Evolutionary conservation across 2,329 filamentous ascomycete species (phyloP), one percentile per base, ranked within the genome.

Genomic region (Colletotrichum endophyticum): DNA sequence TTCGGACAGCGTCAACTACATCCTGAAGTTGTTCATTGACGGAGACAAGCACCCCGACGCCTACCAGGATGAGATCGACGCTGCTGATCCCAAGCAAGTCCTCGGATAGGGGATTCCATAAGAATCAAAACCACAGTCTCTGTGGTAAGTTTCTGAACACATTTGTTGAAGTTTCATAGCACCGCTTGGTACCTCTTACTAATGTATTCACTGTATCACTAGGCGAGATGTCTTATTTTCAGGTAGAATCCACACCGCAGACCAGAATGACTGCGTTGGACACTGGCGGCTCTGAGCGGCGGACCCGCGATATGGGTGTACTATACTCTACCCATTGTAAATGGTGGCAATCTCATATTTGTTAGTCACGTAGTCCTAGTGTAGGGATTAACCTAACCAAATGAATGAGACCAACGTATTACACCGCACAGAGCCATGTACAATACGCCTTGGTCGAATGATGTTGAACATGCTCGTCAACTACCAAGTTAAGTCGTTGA

Each of bases 391-490:
- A 30, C 30, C 12, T 25, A n/a, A 25, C 61, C 9, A 36, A 63
- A 8, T 63, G 61, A 63, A 8, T 63, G 61, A 63, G 61, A 63
- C 16, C 28, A 63, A 36, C 19, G 34, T 3, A 63, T 63, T 36
- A 63, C 61, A 63, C 61, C 61, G n/a, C 61, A 22, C 8, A 70
- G 28, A 62, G 25, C 16, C 16, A 32, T 11, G 36, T 6, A 36
- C 8, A 79, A 81, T 13, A 83, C 78, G 8, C 81, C 82, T 19
- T 39, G 44, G 5, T 49, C n/a, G 44, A 22, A 49, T 4, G 44
- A 49, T 49, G 6, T 49, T 49, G n/a, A n/a, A 49, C 11, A 49
- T 49, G 3, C n/a, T 22, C 3, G 11, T 12, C 5, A 49, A 22
- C 19, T 22, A n/a, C 19, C 6, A 49, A 22, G 44, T 49, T 12